phyloP scores from a whole-genome alignment of 495 filamentous ascomycete species.

The Cenococcum geophilum region DNA sequence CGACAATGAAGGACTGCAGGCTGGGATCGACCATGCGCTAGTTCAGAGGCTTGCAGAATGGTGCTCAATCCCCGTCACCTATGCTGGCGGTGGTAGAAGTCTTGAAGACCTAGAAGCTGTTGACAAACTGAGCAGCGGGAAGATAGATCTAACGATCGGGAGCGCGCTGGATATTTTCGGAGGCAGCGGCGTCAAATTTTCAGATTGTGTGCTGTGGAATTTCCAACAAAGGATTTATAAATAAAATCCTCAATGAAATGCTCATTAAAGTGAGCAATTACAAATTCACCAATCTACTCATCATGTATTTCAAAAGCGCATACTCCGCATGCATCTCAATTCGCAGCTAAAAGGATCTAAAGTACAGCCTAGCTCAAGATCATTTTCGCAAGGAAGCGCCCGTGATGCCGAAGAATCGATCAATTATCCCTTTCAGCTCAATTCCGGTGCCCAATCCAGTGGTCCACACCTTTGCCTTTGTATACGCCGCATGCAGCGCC shows the following conservation, averaged over 20 bases:
- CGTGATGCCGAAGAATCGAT: not conserved
- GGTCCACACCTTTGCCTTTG: not conserved
- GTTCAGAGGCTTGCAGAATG: slow-evolving; percentile 71
- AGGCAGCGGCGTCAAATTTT: slow-evolving; percentile 74
- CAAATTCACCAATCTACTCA: too few relatives aligned
- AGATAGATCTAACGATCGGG: slow-evolving; percentile 90
- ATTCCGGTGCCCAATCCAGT: not conserved
- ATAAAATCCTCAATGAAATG: too few relatives aligned
- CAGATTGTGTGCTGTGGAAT: slow-evolving; percentile 88
- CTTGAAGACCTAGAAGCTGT: slow-evolving; percentile 75
- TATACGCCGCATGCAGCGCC: slow-evolving; percentile 1
- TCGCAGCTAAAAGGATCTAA: not conserved
- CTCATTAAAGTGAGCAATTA: too few relatives aligned
- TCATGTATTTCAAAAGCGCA: too few relatives aligned
- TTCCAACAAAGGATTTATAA: too few relatives aligned
- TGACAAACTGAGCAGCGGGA: slow-evolving; percentile 66
- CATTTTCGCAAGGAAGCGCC: not conserved
- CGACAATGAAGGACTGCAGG: slow-evolving; percentile 91
- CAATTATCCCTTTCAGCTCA: not conserved
- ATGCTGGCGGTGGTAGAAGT: slow-evolving; percentile 85
- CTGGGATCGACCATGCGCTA: slow-evolving; percentile 79
- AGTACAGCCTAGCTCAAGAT: not conserved
- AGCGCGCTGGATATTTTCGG: slow-evolving; percentile 96
- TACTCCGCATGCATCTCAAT: too few relatives aligned
- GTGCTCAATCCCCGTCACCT: slow-evolving; percentile 88